Evolutionary conservation across 768 basidiomycete genomes (phyloP), one percentile per base, ranked within the genome.

Genomic region (Tremella fuciformis): DNA sequence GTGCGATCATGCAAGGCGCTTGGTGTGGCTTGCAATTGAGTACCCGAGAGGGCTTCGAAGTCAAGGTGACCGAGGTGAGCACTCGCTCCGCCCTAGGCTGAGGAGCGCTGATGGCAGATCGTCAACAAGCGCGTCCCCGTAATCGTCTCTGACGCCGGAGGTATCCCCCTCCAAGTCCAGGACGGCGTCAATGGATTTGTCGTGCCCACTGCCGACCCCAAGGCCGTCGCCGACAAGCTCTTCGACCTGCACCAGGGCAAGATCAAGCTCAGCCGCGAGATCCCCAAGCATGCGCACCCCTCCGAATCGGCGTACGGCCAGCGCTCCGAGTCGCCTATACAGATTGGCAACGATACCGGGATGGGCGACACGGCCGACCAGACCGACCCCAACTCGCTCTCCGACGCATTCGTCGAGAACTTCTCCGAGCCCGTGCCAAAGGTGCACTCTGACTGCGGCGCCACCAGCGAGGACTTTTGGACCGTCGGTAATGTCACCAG

Each of bases 31-130:
- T 91, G 50, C 93, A 97, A 77, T 84, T 97, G 46, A 91, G 89
- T 52, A 87, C 88, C 46, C 87, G 91, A 57, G 93, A 97, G 79
- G 93, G 93, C 25, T 97, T 96, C 79, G 93, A 97, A 73, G 90
- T 97, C 78, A 97, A 97, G 77, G 91, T 93, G 50, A 91, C 90
- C 48, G 73, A 74, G 62, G 69, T 66, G 16, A 56, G 64, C 40
- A 1, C 24, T 3, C 11, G 29, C 4, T 34, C 6, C 11, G 29
- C 4, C 11, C 29, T 6, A 11, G 11, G 29, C 2, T 24, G 13
- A 11, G 19, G 40, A 6, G 25, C 40, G 50, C 15, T 53, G 50
- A 34, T 57, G 16, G 18, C 90, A 94, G 79, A 90, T 89, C n/a
- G 81, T 97, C 53, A 89, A 93, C 77, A 85, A 89, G 26, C 88